phyloP scores from a whole-genome alignment of 257 asterid genomes.

The Scutellaria baicalensis region DNA sequence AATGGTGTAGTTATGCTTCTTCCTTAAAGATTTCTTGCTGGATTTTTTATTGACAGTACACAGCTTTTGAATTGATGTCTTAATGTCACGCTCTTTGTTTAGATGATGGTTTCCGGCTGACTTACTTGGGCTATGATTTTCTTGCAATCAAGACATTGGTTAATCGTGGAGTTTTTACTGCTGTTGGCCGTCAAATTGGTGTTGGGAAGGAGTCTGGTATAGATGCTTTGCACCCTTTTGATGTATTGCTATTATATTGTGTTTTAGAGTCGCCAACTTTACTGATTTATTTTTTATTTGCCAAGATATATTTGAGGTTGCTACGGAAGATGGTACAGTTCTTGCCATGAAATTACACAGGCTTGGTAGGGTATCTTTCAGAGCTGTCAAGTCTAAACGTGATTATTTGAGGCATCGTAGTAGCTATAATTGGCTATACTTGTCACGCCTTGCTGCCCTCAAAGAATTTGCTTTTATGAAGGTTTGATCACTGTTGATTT shows the following conservation, averaged over 20 bases:
- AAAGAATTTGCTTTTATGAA: constrained; percentile 98
- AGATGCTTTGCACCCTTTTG: neutral
- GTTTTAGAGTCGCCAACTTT: neutral
- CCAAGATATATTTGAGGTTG: constrained; percentile 93
- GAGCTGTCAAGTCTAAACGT: constrained; percentile 97
- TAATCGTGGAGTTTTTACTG: constrained; percentile 77
- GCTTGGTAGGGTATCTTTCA: constrained; percentile 89
- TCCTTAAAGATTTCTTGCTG: neutral
- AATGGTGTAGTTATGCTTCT: neutral
- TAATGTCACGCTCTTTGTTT: constrained; percentile 6
- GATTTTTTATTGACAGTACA: neutral
- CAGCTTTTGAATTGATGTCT: neutral
- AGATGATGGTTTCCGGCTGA: constrained; percentile 98
- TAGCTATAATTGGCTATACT: constrained; percentile 87
- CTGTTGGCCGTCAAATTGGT: constrained; percentile 98
- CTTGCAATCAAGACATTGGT: constrained; percentile 94
- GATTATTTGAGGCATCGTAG: constrained; percentile 96
- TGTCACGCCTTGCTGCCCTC: constrained; percentile 97
- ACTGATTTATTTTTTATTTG: neutral
- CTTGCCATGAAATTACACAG: constrained; percentile 97
- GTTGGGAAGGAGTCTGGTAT: constrained; percentile 97
- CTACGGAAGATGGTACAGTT: constrained; percentile 86
- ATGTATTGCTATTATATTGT: neutral
- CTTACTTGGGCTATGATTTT: constrained; percentile 95
- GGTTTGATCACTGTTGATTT: constrained; percentile 28